phyloP scores from a whole-genome alignment of 2,329 filamentous ascomycete species.

The Periconia digitata region DNA sequence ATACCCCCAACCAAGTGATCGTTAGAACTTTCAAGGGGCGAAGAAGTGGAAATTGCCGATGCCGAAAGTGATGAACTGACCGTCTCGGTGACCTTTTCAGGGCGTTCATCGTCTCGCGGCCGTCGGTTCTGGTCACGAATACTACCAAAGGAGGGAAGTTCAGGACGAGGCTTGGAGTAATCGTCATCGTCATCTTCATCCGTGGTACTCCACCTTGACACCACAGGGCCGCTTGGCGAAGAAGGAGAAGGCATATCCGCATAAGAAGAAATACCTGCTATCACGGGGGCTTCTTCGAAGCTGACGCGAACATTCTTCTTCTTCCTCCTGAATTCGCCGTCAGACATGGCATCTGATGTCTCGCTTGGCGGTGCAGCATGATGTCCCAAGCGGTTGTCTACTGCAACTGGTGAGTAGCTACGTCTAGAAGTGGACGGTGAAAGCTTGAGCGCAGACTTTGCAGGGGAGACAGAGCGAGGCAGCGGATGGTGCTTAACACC shows the following conservation, averaged over 20 bases:
- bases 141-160: constrained; percentile 74
- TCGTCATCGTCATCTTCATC: constrained; percentile 62
- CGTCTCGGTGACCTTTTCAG: constrained; percentile 56
- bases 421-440: constrained; percentile 56
- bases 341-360: constrained; percentile 58
- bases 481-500: constrained; percentile 68
- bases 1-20: constrained; percentile 62
- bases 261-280: constrained; percentile 52
- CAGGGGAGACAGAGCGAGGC: constrained; percentile 70
- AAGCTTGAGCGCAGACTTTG: constrained; percentile 75
- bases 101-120: constrained; percentile 47
- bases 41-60: constrained; percentile 36
- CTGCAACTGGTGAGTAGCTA: constrained; percentile 48
- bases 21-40: constrained; percentile 55
- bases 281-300: constrained; percentile 69
- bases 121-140: constrained; percentile 64
- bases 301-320: constrained; percentile 74
- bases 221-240: constrained; percentile 23
- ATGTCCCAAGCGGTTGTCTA: constrained; percentile 53
- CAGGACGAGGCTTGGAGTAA: constrained; percentile 73
- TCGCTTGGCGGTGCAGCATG: constrained; percentile 52
- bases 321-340: constrained; percentile 38
- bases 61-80: constrained; percentile 41
- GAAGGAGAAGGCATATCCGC: constrained; percentile 20
- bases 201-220: constrained; percentile 48